Conservation (phyloP, 2,329 filamentous ascomycete genomes). For the Xylariaceae sp. region DNA sequence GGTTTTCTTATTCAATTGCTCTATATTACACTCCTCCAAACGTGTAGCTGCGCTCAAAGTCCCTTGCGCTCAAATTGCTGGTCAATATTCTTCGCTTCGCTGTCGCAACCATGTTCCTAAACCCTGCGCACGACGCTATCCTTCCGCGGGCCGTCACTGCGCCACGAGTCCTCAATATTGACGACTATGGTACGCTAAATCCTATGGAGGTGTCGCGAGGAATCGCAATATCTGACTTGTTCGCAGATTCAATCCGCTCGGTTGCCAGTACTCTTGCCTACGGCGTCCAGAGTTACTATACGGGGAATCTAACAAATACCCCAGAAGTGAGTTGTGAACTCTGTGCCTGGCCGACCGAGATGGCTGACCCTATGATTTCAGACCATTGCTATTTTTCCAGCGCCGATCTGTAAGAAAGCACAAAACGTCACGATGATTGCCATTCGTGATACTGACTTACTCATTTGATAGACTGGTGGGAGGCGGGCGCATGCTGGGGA, state of each 20-base stretch:
- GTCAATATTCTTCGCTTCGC: not conserved
- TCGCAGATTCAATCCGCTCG: conserved; percentile 55
- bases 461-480: conserved; percentile 53
- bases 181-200: conserved; percentile 19
- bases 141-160: conserved; percentile 27
- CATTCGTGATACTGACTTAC: conserved; percentile 8
- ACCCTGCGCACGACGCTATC: conserved; percentile 25
- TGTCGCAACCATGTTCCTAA: conserved; percentile 24
- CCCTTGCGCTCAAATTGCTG: too few species aligned
- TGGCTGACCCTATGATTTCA: conserved; percentile 24
- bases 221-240: conserved; percentile 1
- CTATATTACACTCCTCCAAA: too few species aligned
- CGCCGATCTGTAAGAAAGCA: conserved; percentile 50
- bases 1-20: too few species aligned
- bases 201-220: not conserved
- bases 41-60: too few species aligned
- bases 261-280: conserved; percentile 58
- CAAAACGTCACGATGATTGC: conserved; percentile 26
- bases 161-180: conserved; percentile 39
- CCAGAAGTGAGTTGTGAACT: conserved; percentile 33
- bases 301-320: conserved; percentile 55
- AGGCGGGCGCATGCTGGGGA: conserved; percentile 62
- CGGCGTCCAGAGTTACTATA: conserved; percentile 62
- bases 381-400: conserved; percentile 58
- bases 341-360: not conserved